Evolutionary conservation across 805 yeast genomes (phyloP).

Genomic region (Lipomyces orientalis): DNA sequence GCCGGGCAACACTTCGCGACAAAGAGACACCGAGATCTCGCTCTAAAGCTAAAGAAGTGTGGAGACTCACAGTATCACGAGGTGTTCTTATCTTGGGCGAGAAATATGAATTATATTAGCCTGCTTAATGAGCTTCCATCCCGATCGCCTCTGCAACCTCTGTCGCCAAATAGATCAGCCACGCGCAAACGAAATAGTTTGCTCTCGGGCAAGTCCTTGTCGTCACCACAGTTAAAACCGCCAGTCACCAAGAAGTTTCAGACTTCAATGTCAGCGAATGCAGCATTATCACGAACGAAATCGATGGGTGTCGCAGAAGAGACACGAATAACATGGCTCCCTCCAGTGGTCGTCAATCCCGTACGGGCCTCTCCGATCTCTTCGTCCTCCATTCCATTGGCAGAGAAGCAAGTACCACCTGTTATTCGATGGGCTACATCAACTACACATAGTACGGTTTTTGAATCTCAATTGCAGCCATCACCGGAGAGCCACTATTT

Average conservation of each 20-base stretch:
- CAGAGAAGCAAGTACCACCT: neutral
- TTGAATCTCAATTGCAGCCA: neutral
- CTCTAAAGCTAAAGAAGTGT: conserved; percentile 2
- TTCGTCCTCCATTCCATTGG: neutral
- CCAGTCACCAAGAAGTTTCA: neutral
- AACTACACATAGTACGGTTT: neutral
- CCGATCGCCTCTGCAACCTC: neutral
- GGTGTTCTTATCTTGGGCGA: conserved; percentile 5
- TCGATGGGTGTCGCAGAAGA: neutral
- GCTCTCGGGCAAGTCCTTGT: neutral
- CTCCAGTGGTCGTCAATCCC: conserved; percentile 3
- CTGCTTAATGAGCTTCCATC: conserved; percentile 5
- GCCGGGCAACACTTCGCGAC: conserved; percentile 7
- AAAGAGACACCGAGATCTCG: conserved; percentile 8
- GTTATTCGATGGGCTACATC: neutral
- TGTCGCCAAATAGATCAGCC: neutral
- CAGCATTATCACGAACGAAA: neutral
- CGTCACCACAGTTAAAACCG: conserved; percentile 3
- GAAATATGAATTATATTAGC: conserved; percentile 2
- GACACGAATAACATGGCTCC: conserved; percentile 1
- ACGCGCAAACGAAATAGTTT: neutral
- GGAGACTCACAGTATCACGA: neutral
- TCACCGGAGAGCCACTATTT: neutral
- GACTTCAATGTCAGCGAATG: neutral
- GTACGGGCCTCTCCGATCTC: neutral